Base-by-base conservation (phyloP, 495 filamentous ascomycete species). In the Penicillium odoratum region DNA sequence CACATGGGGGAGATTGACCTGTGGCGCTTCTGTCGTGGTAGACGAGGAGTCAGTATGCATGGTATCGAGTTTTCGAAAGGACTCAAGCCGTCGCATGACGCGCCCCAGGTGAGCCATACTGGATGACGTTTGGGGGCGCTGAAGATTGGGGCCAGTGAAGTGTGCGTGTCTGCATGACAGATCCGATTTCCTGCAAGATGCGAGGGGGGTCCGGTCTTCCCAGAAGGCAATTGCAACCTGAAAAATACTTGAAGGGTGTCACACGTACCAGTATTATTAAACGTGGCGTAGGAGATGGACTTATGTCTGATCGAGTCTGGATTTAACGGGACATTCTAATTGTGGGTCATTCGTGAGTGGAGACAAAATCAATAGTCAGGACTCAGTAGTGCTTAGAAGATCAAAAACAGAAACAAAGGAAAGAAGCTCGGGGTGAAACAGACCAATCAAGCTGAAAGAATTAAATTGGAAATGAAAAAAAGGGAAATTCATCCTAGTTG, bases 1-100 rank as follows among this genome's bases (percentile, higher is more conserved):
- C 66, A 79, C 73, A 69, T 72, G 70, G 29, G 69, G 70, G 38
- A 79, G 64, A 55, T 69, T 76, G 54, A 79, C 62, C 62, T 71
- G 73, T 45, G 75, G 76, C 42, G 71, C 48, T 36, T 51, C 48
- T 51, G 48, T 38, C 8, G 48, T 36, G n/a, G 40, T 4, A 48
- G 49, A 45, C 9, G 46, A 16, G 8, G 45, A 45, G 46, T 57
- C 55, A 57, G 59, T 34, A 40, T 16, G 36, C 15, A 34, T 55
- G 50, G 28, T 26, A 18, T 43, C 4, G 40, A 62, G 59, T n/a
- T 46, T 49, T 16, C 46, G 10, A 10, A 15, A 28, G 34, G 60
- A 56, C n/a, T 31, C 50, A 11, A 65, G 46, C 11, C 55, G 65
- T n/a, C 46, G 49, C 47, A 58, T 56, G 18, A 36, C 51, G 21